phyloP scores from a whole-genome alignment of 2,329 filamentous ascomycete genomes.

The Drechslerella coelobrocha region DNA sequence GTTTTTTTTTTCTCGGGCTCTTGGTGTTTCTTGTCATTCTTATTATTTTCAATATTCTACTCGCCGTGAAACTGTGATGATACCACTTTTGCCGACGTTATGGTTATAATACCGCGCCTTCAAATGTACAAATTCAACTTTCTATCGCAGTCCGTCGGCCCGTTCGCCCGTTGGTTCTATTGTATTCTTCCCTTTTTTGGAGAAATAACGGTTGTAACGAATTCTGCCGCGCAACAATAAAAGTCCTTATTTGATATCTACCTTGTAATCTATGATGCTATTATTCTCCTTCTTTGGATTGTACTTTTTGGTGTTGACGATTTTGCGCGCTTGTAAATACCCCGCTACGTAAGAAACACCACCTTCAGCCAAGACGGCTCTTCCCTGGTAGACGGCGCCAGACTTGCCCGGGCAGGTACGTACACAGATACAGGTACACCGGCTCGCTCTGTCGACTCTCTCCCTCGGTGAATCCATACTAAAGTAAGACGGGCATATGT shows the following conservation, averaged over 20 bases:
- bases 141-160: background rate
- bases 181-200: background rate
- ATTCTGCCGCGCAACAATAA: background rate
- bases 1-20: background rate
- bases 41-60: background rate
- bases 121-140: background rate
- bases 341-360: too few species aligned
- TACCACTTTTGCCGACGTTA: constrained; percentile 6
- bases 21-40: background rate
- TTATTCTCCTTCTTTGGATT: background rate
- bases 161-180: background rate
- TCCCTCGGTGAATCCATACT: too few species aligned
- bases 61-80: background rate
- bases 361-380: too few species aligned
- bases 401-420: too few species aligned
- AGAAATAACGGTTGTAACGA: constrained; percentile 7
- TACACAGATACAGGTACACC: constrained; percentile 1
- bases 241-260: background rate
- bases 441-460: too few species aligned
- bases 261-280: background rate
- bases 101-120: background rate
- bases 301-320: background rate
- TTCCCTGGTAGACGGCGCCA: too few species aligned
- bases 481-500: too few species aligned
- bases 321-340: background rate